Percentiles rank a stretch among this genome's conserved stretches.
These are phyloP conservation scores for Emergomyces africanus DNA, from an alignment of 2,329 filamentous ascomycete genomes.

Conservation along the genomic window DNA sequence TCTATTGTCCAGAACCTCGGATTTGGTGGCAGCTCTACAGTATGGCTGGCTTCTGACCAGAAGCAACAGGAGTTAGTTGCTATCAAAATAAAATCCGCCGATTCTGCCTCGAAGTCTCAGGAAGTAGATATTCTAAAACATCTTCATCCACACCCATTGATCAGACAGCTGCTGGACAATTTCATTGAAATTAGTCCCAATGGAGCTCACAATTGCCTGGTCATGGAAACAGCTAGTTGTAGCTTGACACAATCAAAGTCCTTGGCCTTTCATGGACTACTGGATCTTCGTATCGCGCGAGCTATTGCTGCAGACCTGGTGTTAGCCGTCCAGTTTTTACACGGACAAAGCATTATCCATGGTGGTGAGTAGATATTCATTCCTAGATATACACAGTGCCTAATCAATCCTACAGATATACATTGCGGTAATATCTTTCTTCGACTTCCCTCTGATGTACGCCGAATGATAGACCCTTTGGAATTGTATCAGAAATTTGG, in stretches of 20 bases:
- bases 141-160: constrained; percentile 7
- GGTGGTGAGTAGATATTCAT: constrained; percentile 8
- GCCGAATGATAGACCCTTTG: constrained; percentile 8
- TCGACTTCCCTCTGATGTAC: constrained; percentile 6
- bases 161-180: constrained; percentile 7
- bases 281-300: constrained; percentile 8
- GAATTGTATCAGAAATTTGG: constrained; percentile 8
- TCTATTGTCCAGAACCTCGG: constrained; percentile 9
- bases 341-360: constrained; percentile 9
- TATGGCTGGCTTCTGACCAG: constrained; percentile 10
- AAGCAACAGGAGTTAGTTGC: constrained; percentile 8
- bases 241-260: constrained; percentile 10
- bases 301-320: constrained; percentile 8
- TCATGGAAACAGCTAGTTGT: constrained; percentile 8
- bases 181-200: constrained; percentile 10
- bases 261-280: constrained; percentile 6
- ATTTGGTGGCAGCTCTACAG: constrained; percentile 9
- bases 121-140: constrained; percentile 8
- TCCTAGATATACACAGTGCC: constrained; percentile 4
- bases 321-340: constrained; percentile 9
- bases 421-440: constrained; percentile 11
- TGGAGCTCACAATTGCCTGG: constrained; percentile 10
- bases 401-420: constrained; percentile 8
- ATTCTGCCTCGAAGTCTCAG: constrained; percentile 6
- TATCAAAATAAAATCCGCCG: constrained; percentile 8